Percentiles rank a stretch among this genome's conserved stretches.
These are phyloP conservation scores for Apiotrichum siamense DNA, from an alignment of 1,284 basidiomycete species.

Conservation along the genomic window DNA sequence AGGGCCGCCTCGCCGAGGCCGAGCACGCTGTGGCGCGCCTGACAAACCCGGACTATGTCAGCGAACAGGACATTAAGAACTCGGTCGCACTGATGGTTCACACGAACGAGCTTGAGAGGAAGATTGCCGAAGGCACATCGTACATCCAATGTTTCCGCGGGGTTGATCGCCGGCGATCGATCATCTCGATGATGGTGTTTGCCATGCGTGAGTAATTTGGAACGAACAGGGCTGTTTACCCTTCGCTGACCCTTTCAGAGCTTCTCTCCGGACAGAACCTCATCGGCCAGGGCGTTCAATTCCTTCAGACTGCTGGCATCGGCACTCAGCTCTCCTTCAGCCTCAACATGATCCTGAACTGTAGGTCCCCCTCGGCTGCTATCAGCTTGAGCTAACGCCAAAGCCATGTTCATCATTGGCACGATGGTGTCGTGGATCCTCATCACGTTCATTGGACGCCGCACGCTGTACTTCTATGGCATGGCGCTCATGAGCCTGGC, in stretches of 20 bases:
- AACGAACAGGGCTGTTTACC: no score
- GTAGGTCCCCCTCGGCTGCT: no score
- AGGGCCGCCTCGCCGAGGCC: conserved; percentile 33
- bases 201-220: conserved; percentile 5
- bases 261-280: conserved; percentile 13
- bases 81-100: conserved; percentile 34
- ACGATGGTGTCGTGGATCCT: conserved; percentile 7
- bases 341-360: conserved; percentile 36
- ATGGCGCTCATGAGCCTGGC: conserved; percentile 8
- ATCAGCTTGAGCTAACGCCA: no score
- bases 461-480: conserved; percentile 22
- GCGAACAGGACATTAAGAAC: conserved; percentile 18
- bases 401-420: conserved; percentile 9
- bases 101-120: conserved; percentile 31
- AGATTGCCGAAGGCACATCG: conserved; percentile 14
- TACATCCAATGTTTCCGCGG: conserved; percentile 26
- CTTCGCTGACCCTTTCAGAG: not conserved
- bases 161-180: conserved; percentile 21
- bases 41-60: conserved; percentile 17
- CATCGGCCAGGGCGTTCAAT: conserved; percentile 27
- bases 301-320: conserved; percentile 46
- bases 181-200: conserved; percentile 20
- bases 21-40: conserved; percentile 20
- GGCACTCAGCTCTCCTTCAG: conserved; percentile 37
- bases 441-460: conserved; percentile 4